phyloP scores from a whole-genome alignment of 2,329 filamentous ascomycete species.

The Colletotrichum magnum region DNA sequence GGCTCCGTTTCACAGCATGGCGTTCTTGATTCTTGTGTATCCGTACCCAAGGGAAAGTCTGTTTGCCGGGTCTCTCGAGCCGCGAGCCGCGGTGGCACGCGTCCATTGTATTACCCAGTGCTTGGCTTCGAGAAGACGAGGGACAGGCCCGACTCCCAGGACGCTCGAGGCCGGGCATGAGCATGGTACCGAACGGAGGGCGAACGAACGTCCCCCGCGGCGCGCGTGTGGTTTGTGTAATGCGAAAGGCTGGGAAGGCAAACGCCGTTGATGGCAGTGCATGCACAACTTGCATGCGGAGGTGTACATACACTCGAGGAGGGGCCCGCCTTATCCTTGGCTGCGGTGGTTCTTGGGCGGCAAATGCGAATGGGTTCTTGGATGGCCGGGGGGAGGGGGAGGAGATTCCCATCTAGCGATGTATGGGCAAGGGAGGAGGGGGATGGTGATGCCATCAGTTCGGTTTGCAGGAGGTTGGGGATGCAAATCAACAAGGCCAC shows the following conservation, averaged over 20 bases:
- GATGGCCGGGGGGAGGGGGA: neutral
- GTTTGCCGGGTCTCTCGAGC: conserved; percentile 4
- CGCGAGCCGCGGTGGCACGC: conserved; percentile 10
- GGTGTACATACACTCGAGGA: neutral
- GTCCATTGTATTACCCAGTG: conserved; percentile 13
- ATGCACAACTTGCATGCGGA: conserved; percentile 23
- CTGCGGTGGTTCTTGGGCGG: neutral
- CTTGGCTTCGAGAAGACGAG: conserved; percentile 13
- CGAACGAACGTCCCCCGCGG: neutral
- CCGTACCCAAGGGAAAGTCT: neutral
- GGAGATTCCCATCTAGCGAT: no score
- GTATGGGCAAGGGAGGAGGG: conserved; percentile 18
- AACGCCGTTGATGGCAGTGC: conserved; percentile 24
- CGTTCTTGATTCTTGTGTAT: neutral
- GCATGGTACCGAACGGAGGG: neutral
- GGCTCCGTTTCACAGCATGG: conserved; percentile 30
- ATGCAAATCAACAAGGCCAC: conserved; percentile 29
- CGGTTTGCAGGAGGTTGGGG: conserved; percentile 29
- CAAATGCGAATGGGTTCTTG: conserved; percentile 8
- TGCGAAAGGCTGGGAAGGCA: conserved; percentile 35
- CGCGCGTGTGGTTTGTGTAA: conserved; percentile 13
- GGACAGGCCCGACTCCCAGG: conserved; percentile 1
- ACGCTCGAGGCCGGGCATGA: conserved; percentile 5
- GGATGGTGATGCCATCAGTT: conserved; percentile 35
- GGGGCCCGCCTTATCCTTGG: conserved; percentile 23